These are phyloP conservation scores for Cercis canadensis DNA, from an alignment of 306 rosid genomes.

Conservation along the genomic window DNA sequence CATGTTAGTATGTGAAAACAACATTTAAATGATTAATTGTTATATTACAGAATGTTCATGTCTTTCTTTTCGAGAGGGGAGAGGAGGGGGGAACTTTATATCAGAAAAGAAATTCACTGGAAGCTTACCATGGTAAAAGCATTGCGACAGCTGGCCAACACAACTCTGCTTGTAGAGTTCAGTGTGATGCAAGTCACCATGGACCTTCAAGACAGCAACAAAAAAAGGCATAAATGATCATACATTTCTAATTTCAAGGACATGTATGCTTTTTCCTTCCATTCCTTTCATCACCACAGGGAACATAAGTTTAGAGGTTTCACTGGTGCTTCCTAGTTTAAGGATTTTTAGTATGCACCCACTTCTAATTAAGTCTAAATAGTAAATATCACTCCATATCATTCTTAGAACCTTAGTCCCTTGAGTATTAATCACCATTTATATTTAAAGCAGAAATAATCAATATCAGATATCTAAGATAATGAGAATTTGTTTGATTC, in stretches of 20 bases:
- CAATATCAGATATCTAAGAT: slow-evolving; percentile 1
- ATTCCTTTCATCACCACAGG: too few species aligned
- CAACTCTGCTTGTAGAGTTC: slow-evolving; percentile 90
- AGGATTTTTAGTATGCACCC: too few species aligned
- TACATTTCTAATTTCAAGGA: slow-evolving; percentile 26
- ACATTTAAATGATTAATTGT: background rate
- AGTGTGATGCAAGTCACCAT: slow-evolving; percentile 93
- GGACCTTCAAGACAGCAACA: slow-evolving; percentile 67
- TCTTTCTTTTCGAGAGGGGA: background rate
- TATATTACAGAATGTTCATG: slow-evolving; percentile 9
- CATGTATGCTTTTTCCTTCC: slow-evolving; percentile 12
- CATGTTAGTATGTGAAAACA: slow-evolving; percentile 20
- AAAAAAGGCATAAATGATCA: slow-evolving; percentile 5
- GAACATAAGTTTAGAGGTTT: too few species aligned
- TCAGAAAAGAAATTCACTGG: slow-evolving; percentile 26
- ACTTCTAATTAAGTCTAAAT: too few species aligned
- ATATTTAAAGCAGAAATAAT: slow-evolving; percentile 6
- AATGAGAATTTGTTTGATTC: background rate
- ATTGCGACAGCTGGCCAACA: slow-evolving; percentile 92
- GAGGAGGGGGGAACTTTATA: background rate
- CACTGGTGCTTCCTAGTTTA: too few species aligned
- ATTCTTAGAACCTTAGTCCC: too few species aligned
- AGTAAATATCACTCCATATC: too few species aligned
- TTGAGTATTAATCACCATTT: too few species aligned
- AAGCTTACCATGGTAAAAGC: slow-evolving; percentile 86